phyloP scores from a whole-genome alignment of 352 stramenopile genomes.

The Pythium sukuiense region DNA sequence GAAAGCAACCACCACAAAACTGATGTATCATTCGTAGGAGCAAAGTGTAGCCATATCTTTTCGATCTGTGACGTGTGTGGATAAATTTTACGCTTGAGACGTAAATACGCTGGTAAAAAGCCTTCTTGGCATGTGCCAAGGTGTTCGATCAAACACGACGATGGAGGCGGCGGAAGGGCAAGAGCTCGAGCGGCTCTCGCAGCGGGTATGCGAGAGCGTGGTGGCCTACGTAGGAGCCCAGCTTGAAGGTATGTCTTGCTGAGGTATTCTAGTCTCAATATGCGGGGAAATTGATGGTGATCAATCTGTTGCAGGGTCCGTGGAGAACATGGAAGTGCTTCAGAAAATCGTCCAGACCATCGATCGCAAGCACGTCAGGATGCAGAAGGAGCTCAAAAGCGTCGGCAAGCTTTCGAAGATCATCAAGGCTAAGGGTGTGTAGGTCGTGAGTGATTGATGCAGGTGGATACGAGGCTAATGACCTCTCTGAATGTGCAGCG shows the following conservation, averaged over 20 bases:
- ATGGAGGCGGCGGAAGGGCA: slow-evolving; percentile 66
- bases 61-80: slow-evolving; percentile 21
- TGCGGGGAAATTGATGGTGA: slow-evolving; percentile 1
- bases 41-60: slow-evolving; percentile 13
- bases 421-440: slow-evolving; percentile 66
- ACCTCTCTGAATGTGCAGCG: slow-evolving; percentile 23
- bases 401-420: slow-evolving; percentile 67
- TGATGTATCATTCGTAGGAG: too few relatives aligned
- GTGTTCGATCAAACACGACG: slow-evolving; percentile 8
- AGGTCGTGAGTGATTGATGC: neutral
- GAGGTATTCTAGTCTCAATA: neutral
- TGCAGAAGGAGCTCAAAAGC: slow-evolving; percentile 56
- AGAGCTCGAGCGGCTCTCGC: slow-evolving; percentile 58
- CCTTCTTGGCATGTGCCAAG: neutral
- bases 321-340: slow-evolving; percentile 75
- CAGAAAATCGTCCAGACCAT: slow-evolving; percentile 59
- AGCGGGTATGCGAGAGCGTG: slow-evolving; percentile 69
- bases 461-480: neutral
- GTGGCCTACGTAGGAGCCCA: slow-evolving; percentile 65
- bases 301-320: slow-evolving; percentile 43
- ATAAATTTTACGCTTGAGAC: neutral
- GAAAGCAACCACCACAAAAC: too few relatives aligned
- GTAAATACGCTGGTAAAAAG: slow-evolving; percentile 28
- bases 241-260: slow-evolving; percentile 43
- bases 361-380: slow-evolving; percentile 61